phyloP scores from a whole-genome alignment of 768 basidiomycete genomes.

The Cystofilobasidium capitatum region DNA sequence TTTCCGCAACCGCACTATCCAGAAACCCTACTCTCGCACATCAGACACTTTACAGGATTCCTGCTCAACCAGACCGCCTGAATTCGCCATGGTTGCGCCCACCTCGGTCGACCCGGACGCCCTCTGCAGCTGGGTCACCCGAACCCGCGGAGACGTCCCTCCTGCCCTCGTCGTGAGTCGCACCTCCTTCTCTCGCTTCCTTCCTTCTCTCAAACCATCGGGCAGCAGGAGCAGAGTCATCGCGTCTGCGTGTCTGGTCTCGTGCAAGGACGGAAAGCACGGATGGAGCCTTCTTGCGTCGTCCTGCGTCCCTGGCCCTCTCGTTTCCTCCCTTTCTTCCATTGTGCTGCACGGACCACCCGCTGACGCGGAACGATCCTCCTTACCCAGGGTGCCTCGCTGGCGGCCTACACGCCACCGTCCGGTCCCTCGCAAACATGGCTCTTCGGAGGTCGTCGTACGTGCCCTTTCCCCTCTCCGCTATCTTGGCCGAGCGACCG shows the following conservation, averaged over 20 bases:
- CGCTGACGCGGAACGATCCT: too few relatives aligned
- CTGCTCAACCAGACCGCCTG: not conserved
- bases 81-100: not conserved
- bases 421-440: constrained; percentile 85
- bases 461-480: constrained; percentile 34
- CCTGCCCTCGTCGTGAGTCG: constrained; percentile 71
- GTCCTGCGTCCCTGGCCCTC: not conserved
- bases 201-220: not conserved
- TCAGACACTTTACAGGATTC: not conserved
- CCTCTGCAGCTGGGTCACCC: constrained; percentile 73
- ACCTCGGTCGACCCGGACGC: constrained; percentile 41
- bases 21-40: too few relatives aligned
- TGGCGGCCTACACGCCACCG: not conserved
- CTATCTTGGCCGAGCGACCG: not conserved
- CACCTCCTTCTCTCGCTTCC: not conserved
- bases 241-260: not conserved
- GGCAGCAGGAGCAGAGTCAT: not conserved
- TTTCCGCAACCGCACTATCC: not conserved
- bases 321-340: not conserved
- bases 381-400: constrained; percentile 14
- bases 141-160: constrained; percentile 75
- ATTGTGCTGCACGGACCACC: too few relatives aligned
- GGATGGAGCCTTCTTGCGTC: too few relatives aligned
- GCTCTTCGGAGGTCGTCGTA: constrained; percentile 54
- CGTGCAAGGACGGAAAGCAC: too few relatives aligned